Base-by-base conservation (phyloP, 2,329 filamentous ascomycete species). In the Beauveria pseudobassiana region DNA sequence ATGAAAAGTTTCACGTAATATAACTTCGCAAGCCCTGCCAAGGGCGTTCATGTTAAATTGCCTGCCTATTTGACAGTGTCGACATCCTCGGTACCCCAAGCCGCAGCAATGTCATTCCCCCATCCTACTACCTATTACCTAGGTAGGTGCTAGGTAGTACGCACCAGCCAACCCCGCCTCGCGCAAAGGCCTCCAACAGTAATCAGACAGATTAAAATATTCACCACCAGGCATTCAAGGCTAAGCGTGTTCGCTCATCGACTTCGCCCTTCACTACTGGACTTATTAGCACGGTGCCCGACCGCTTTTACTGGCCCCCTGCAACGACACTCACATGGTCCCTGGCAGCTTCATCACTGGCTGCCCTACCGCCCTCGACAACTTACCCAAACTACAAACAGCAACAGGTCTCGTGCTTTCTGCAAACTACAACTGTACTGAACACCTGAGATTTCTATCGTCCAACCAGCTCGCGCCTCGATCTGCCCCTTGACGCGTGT, bases 391-490 rank as follows among this genome's bases (percentile, higher is more conserved):
- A 49, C 65, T 72, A 65, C 68, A 69, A 74, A 72, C 64, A 73
- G 74, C 63, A 76, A 75, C 64, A 72, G 72, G 72, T 76, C 74
- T 74, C 74, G 74, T 76, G 74, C 73, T 67, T 70, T 65, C 65
- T 63, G 59, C 55, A 64, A 65, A 65, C 67, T 64, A 66, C 67
- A 66, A 62, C 60, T 62, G 42, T 61, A 56, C 52, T 54, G 28
- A 63, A 62, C 48, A 58, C 24, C 48, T 59, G 46, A 56, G 65
- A 61, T 59, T 63, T 59, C 51, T 52, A n/a, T 59, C 18, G 34
- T 43, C 22, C 18, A 18, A 9, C 20, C 34, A 3, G 7, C 8
- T 22, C 6, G 14, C 34, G 45, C 50, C 51, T 62, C 52, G 65
- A 65, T 63, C 52, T 63, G 62, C 48, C 53, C n/a, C 59, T 38